Percentiles rank a stretch among this genome's conserved stretches.
phyloP scores from a whole-genome alignment of 225 moss, liverwort and hornwort species.

The Climacium dendroides region DNA sequence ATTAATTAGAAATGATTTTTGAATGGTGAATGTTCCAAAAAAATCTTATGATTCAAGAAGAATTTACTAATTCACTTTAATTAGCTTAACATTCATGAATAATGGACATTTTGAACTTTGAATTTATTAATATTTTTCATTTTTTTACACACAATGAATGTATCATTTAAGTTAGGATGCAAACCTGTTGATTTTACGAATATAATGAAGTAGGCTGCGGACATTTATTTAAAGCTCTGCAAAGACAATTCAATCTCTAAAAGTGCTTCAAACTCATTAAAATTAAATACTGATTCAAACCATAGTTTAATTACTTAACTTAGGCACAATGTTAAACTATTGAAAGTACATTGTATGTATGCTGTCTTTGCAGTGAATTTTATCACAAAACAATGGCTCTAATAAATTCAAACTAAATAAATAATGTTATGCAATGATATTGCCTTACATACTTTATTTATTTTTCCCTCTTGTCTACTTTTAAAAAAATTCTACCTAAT shows the following conservation, averaged over 20 bases:
- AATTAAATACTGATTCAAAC: not conserved
- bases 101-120: not conserved
- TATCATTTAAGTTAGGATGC: not conserved
- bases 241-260: slow-evolving; percentile 3
- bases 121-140: not conserved
- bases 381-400: not conserved
- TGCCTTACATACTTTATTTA: not conserved
- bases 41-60: not conserved
- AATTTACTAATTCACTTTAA: not conserved
- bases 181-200: not conserved
- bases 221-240: not conserved
- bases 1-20: not conserved
- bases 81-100: not conserved
- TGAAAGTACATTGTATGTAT: not conserved
- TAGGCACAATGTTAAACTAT: not conserved
- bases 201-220: not conserved
- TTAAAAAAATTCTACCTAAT: not conserved
- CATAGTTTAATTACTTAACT: not conserved
- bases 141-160: not conserved
- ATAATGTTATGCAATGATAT: not conserved
- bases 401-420: not conserved
- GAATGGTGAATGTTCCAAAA: not conserved
- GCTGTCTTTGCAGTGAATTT: not conserved
- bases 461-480: not conserved
- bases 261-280: not conserved